Conservation (phyloP, 1,139 yeast genomes). For the Starmera stellimalicola region DNA sequence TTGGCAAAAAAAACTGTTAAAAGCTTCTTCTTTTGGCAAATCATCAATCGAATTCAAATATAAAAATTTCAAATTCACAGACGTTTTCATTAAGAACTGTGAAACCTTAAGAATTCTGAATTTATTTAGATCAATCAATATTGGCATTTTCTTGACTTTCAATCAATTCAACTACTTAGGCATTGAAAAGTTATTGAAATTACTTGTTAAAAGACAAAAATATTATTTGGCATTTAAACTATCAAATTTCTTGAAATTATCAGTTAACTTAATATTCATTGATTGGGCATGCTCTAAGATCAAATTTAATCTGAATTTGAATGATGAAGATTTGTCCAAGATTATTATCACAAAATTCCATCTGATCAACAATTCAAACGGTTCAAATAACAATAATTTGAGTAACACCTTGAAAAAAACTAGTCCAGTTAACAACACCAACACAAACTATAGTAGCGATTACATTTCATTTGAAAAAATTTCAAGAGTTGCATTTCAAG, state of each 20-base stretch:
- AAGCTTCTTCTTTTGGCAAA: conserved; percentile 86
- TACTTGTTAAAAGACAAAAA: conserved; percentile 50
- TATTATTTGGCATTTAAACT: conserved; percentile 60
- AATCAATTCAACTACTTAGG: conserved; percentile 41
- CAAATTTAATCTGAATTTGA: conserved; percentile 38
- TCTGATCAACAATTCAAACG: conserved; percentile 20
- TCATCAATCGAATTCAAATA: conserved; percentile 22
- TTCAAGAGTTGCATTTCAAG: conserved; percentile 66
- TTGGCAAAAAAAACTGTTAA: conserved; percentile 72
- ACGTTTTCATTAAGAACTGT: conserved; percentile 48
- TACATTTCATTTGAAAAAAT: conserved; percentile 53
- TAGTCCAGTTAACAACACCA: too few relatives aligned
- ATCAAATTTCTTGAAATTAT: conserved; percentile 41
- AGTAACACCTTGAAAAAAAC: conserved; percentile 11
- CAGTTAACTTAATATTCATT: conserved; percentile 49
- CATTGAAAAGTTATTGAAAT: conserved; percentile 43
- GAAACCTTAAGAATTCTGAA: conserved; percentile 60
- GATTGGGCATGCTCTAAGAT: conserved; percentile 82
- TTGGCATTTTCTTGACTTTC: conserved; percentile 64
- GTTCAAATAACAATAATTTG: too few relatives aligned
- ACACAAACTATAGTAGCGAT: too few relatives aligned
- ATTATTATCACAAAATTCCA: conserved; percentile 38
- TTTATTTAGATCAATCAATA: conserved; percentile 48
- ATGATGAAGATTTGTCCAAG: conserved; percentile 51
- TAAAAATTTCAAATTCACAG: conserved; percentile 1